Evolutionary conservation across 805 yeast genomes (phyloP).

Genomic region (Zygosaccharomyces gambellarensis): DNA sequence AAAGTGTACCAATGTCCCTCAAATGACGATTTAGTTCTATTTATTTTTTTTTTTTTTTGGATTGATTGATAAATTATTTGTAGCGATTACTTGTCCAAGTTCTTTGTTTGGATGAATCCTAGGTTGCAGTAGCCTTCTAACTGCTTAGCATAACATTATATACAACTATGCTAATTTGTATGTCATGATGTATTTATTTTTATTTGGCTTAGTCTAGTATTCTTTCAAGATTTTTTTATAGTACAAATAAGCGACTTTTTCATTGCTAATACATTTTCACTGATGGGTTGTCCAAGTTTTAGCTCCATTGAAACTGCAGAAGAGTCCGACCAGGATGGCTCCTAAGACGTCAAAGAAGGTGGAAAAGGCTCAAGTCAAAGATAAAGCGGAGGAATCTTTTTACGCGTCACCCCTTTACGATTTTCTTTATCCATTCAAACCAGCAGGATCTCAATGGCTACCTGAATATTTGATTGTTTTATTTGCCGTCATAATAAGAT

Average conservation of each 20-base stretch:
- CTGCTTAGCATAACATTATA: no score
- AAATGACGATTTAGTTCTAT: not conserved
- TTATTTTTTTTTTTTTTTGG: not conserved
- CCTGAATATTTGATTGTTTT: constrained; percentile 72
- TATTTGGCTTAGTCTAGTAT: not conserved
- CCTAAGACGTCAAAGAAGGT: not conserved
- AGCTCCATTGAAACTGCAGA: not conserved
- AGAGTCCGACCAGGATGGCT: not conserved
- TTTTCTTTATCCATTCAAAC: constrained; percentile 69
- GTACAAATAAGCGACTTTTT: not conserved
- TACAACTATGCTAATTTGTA: not conserved
- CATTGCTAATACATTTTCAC: not conserved
- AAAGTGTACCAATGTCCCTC: not conserved
- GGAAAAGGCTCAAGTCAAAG: not conserved
- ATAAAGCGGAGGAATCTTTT: constrained; percentile 31
- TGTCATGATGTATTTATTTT: not conserved
- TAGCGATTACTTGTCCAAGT: not conserved
- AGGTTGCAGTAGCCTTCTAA: no score
- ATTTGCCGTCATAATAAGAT: constrained; percentile 68
- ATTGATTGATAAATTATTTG: not conserved
- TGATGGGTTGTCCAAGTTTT: not conserved
- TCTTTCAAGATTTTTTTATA: not conserved
- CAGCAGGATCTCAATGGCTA: constrained; percentile 86
- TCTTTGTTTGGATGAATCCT: not conserved
- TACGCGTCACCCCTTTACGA: constrained; percentile 69